Base-by-base conservation (phyloP, 306 rosid genomes). In the Lupinus albus region DNA sequence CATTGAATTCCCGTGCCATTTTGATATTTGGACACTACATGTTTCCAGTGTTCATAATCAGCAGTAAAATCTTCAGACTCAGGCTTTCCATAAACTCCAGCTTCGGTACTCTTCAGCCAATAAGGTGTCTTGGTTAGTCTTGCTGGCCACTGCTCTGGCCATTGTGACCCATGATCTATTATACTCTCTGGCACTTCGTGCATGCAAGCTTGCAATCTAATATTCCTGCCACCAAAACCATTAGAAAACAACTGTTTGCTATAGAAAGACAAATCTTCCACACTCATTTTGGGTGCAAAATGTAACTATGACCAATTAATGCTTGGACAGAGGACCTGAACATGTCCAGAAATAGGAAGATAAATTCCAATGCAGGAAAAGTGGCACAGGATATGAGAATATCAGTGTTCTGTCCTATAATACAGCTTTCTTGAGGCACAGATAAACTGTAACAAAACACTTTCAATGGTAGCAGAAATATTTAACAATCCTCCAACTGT, bases 31-130 rank as follows among this genome's bases (percentile, higher is more conserved):
- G 80, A 79, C 49, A 94, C 92, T 4, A 88, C 82, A 2, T 79
- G 87, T 69, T 84, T 85, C 99, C 99, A 94, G 82, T 90, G 92
- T 59, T 88, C 78, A 66, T 85, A 61, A 65, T 93, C 99, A 60
- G 90, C 62, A 50, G 83, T 16, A 76, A 90, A 93, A 85, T 93
- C 99, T 78, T 90, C 91, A 11, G 96, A 92, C 52, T 97, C 97
- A 42, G 99, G 78, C 79, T 89, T 90, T 68, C 99, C 99, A 54
- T 93, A 93, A 53, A 88, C 99, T 83, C 99, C 99, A 41, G 73
- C 83, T 60, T 88, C 85, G 74, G 97, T 85, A 71, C 78, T 80
- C 63, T 67, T 71, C 79, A 93, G 73, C 99, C 99, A 93, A 74
- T 86, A 93, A 41, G 99, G 99, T 77, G 87, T 4, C 68, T 83